Base-by-base conservation (phyloP, 1,284 basidiomycete species). In the Apiotrichum akiyoshidainum region DNA sequence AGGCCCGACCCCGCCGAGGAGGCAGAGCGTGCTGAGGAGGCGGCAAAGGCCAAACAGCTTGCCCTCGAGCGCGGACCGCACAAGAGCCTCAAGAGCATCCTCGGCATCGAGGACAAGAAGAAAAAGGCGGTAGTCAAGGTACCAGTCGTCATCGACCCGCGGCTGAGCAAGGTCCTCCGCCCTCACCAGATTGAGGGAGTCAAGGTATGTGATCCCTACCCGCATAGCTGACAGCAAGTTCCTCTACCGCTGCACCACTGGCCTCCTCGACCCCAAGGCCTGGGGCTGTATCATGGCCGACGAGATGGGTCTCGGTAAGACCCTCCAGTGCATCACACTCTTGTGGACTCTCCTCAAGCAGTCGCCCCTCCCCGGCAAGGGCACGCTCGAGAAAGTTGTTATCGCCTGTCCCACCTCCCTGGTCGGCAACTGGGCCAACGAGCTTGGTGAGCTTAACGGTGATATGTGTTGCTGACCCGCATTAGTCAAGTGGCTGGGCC, bases 201-300 rank as follows among this genome's bases (percentile, higher is more conserved):
- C 62, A 97, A 97, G 83, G 92, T 92, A 64, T 61, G 82, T 70
- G 14, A 39, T 17, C 22, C 33, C 48, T 42, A 31, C 39, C 45
- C 19, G 11, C 8, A 52, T 44, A 53, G 54, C 61, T 73, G 21
- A 69, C 53, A n/a, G 40, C 17, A 46, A 73, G 88, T 99, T 99
- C 77, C 79, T 99, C 72, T 99, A 97, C 78, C 87, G 86, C 75
- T 95, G 93, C 73, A 88, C 93, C 10, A 97, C 92, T 0, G 96
- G 94, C 2, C 89, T 96, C 85, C 79, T 94, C 52, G 89, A 89
- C 31, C 86, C 92, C 53, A 90, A 92, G 66, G 92, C 95, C 57
- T 92, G 92, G 69, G 95, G 95, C 0, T 97, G 92, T 70, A 99
- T 99, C 73, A 94, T 99, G 89, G 95, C 96, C 0, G 95, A 99